These are phyloP conservation scores for Termitomyces sp. DNA, from an alignment of 768 basidiomycete genomes.

Conservation along the genomic window DNA sequence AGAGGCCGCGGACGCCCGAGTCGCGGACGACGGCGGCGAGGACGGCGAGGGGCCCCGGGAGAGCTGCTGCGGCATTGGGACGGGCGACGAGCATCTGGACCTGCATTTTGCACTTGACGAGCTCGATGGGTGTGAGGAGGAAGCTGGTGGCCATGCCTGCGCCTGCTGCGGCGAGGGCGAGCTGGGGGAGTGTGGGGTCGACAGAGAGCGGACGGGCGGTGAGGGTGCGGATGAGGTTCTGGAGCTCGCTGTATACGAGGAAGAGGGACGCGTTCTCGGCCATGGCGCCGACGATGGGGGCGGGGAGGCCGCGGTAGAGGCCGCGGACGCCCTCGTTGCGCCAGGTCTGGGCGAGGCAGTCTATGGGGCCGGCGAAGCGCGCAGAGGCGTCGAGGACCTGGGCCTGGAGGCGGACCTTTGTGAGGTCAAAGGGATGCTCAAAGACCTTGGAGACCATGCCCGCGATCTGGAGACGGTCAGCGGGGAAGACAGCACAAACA, in stretches of 20 bases:
- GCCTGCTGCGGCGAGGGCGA: constrained; percentile 77
- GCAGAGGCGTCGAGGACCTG: constrained; percentile 56
- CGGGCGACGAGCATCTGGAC: constrained; percentile 69
- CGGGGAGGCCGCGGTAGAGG: constrained; percentile 86
- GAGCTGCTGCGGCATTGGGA: constrained; percentile 15
- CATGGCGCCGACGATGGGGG: constrained; percentile 89
- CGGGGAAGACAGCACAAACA: background rate
- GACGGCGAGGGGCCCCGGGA: constrained; percentile 74
- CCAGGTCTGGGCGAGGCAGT: constrained; percentile 83
- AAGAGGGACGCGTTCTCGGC: constrained; percentile 88
- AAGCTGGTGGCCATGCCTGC: constrained; percentile 86
- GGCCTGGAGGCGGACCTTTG: constrained; percentile 90
- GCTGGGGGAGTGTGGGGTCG: constrained; percentile 44
- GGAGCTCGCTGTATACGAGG: constrained; percentile 75
- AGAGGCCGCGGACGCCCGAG: constrained; percentile 80
- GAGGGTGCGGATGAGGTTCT: constrained; percentile 46
- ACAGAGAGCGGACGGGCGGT: constrained; percentile 36
- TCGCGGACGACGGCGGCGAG: constrained; percentile 55
- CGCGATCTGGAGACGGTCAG: constrained; percentile 46
- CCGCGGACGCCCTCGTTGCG: constrained; percentile 76
- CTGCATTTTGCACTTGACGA: constrained; percentile 98
- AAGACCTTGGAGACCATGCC: constrained; percentile 81
- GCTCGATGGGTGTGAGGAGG: constrained; percentile 87
- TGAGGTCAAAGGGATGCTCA: constrained; percentile 93
- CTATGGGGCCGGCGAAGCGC: constrained; percentile 80